These are phyloP conservation scores for Leucaena leucocephala DNA, from an alignment of 306 rosid genomes.

Conservation along the genomic window DNA sequence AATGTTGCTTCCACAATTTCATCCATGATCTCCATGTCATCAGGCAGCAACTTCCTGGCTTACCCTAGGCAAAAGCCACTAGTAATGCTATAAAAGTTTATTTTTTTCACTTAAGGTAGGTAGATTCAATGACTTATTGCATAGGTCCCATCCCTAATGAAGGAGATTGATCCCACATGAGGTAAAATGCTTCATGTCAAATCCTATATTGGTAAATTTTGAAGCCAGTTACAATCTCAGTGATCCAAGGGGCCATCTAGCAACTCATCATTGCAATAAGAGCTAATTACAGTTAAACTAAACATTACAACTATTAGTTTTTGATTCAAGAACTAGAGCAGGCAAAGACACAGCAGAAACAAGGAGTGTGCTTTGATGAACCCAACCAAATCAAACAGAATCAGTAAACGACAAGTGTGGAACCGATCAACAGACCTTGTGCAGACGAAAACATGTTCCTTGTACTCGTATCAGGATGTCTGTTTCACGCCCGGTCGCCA, in stretches of 20 bases:
- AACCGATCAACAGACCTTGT: slow-evolving; percentile 59
- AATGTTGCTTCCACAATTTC: too few relatives aligned
- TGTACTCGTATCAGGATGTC: slow-evolving; percentile 61
- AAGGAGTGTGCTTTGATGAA: neutral
- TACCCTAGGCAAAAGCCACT: too few relatives aligned
- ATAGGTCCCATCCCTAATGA: slow-evolving; percentile 39
- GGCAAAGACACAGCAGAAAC: neutral
- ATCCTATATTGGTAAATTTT: neutral
- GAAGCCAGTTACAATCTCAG: neutral
- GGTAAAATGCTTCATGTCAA: slow-evolving; percentile 30
- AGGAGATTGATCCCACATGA: slow-evolving; percentile 31
- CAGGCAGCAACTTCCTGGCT: too few relatives aligned
- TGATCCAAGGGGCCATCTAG: slow-evolving; percentile 14
- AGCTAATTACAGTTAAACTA: slow-evolving; percentile 3
- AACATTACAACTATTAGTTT: neutral
- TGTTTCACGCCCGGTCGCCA: slow-evolving; percentile 48
- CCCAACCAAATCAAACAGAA: neutral
- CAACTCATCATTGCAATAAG: slow-evolving; percentile 13
- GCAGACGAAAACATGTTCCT: slow-evolving; percentile 77
- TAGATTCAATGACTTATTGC: slow-evolving; percentile 12
- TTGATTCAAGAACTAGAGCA: neutral
- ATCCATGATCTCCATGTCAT: too few relatives aligned
- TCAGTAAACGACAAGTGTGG: neutral
- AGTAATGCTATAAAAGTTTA: neutral
- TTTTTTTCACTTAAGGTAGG: neutral